Conservation (phyloP, 768 basidiomycete genomes). For the Lentinus tigrinus region DNA sequence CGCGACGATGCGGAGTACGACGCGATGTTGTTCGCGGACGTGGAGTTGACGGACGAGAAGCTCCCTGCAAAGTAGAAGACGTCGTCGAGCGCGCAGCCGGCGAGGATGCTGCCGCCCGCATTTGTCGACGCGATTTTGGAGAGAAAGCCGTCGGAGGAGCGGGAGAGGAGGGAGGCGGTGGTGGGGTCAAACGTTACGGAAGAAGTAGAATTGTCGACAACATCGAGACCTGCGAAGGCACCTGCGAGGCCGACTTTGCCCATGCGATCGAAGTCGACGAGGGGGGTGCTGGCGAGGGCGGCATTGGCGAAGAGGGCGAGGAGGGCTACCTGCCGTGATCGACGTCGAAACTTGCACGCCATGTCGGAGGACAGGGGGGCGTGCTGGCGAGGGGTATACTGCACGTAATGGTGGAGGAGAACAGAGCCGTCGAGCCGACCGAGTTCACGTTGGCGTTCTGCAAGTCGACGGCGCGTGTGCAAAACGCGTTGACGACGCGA, state of each 20-base stretch:
- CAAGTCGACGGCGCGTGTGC: not conserved
- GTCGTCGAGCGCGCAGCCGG: slow-evolving; percentile 69
- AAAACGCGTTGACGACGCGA: slow-evolving; percentile 16
- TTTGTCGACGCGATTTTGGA: slow-evolving; percentile 75
- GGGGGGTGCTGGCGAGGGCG: slow-evolving; percentile 27
- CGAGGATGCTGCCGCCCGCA: slow-evolving; percentile 69
- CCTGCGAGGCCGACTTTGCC: slow-evolving; percentile 89
- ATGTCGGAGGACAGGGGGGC: not conserved
- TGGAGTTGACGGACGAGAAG: slow-evolving; percentile 70
- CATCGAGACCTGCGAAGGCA: slow-evolving; percentile 81
- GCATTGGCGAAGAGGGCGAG: slow-evolving; percentile 31
- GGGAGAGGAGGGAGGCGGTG: slow-evolving; percentile 69
- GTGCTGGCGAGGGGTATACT: slow-evolving; percentile 18
- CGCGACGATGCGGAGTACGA: slow-evolving; percentile 65
- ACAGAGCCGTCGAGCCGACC: not conserved
- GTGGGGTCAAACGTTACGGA: slow-evolving; percentile 65
- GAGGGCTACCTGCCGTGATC: slow-evolving; percentile 19
- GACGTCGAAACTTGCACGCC: slow-evolving; percentile 18
- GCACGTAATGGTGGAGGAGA: slow-evolving; percentile 5
- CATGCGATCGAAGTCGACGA: slow-evolving; percentile 50
- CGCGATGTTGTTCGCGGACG: slow-evolving; percentile 67
- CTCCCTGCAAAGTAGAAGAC: slow-evolving; percentile 80
- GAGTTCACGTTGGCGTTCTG: not conserved
- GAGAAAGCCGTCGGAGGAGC: slow-evolving; percentile 63
- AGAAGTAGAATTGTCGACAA: slow-evolving; percentile 58